phyloP scores from a whole-genome alignment of 768 basidiomycete species.

The Auriscalpium vulgare region DNA sequence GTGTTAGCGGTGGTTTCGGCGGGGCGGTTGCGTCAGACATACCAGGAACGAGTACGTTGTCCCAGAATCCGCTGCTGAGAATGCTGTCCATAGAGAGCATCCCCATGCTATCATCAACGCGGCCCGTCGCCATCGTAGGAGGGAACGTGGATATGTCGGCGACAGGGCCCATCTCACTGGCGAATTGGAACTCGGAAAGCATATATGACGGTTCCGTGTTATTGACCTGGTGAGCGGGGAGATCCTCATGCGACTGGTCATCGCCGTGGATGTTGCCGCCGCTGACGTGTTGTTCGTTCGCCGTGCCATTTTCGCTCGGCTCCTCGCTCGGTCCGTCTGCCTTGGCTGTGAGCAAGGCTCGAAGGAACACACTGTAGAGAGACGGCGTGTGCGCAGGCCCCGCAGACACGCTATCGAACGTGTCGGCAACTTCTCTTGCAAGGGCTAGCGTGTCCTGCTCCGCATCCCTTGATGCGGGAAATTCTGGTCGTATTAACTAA shows the following conservation, averaged over 20 bases:
- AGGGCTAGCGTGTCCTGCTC: slow-evolving; percentile 64
- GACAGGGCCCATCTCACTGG: slow-evolving; percentile 79
- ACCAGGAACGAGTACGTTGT: slow-evolving; percentile 83
- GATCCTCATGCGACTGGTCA: slow-evolving; percentile 7
- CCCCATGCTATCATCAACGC: slow-evolving; percentile 32
- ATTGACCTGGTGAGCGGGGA: slow-evolving; percentile 2
- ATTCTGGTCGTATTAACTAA: slow-evolving; percentile 78
- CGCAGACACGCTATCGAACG: slow-evolving; percentile 69
- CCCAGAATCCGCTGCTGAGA: slow-evolving; percentile 77
- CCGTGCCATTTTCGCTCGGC: slow-evolving; percentile 5
- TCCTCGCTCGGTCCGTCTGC: slow-evolving; percentile 19
- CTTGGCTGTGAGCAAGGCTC: slow-evolving; percentile 60
- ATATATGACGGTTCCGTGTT: slow-evolving; percentile 7
- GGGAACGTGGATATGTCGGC: slow-evolving; percentile 80
- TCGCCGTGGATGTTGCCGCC: slow-evolving; percentile 1
- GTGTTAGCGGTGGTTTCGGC: slow-evolving; percentile 4
- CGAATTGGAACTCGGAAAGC: slow-evolving; percentile 59
- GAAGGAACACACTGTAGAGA: slow-evolving; percentile 78
- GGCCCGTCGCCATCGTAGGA: slow-evolving; percentile 68
- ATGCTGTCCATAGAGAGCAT: slow-evolving; percentile 79
- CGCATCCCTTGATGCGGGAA: slow-evolving; percentile 65
- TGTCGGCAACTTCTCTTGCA: slow-evolving; percentile 75
- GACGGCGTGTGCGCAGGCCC: slow-evolving; percentile 84
- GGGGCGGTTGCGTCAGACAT: slow-evolving; percentile 20
- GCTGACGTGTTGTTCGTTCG: neutral